Conservation (phyloP, 805 yeast genomes). For the Metschnikowia kunwiensis region DNA sequence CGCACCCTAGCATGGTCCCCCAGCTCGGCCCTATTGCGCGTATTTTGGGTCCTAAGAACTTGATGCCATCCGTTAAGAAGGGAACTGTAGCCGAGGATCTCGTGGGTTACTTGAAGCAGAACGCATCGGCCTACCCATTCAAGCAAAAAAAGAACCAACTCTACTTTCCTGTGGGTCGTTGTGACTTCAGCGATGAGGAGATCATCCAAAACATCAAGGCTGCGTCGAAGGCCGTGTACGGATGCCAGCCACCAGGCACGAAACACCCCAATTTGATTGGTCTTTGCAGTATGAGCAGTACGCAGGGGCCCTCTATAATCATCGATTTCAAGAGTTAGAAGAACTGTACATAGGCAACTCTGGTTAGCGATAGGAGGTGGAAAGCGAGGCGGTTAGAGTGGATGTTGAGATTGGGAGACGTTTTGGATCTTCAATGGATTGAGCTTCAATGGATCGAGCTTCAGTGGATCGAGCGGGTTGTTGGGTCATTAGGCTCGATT, state of each 20-base stretch:
- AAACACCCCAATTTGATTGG: conserved; percentile 72
- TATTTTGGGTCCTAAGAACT: conserved; percentile 79
- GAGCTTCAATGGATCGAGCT: no score
- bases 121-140: conserved; percentile 70
- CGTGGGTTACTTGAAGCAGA: conserved; percentile 46
- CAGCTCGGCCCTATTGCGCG: conserved; percentile 69
- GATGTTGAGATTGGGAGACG: no score
- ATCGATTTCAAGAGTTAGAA: conserved; percentile 37
- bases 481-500: no score
- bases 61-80: conserved; percentile 82
- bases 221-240: conserved; percentile 59
- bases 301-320: conserved; percentile 78
- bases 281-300: conserved; percentile 61
- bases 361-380: no score
- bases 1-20: conserved; percentile 77
- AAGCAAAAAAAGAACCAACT: conserved; percentile 66
- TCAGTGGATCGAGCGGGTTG: no score
- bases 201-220: conserved; percentile 67
- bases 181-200: conserved; percentile 73
- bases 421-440: no score
- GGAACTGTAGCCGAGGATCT: conserved; percentile 82
- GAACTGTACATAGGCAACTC: conserved; percentile 20
- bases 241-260: conserved; percentile 52
- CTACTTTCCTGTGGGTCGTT: conserved; percentile 70
- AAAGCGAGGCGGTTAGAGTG: no score